Base-by-base conservation (phyloP, 495 filamentous ascomycete species). In the Hypomontagnella submonticulosa region DNA sequence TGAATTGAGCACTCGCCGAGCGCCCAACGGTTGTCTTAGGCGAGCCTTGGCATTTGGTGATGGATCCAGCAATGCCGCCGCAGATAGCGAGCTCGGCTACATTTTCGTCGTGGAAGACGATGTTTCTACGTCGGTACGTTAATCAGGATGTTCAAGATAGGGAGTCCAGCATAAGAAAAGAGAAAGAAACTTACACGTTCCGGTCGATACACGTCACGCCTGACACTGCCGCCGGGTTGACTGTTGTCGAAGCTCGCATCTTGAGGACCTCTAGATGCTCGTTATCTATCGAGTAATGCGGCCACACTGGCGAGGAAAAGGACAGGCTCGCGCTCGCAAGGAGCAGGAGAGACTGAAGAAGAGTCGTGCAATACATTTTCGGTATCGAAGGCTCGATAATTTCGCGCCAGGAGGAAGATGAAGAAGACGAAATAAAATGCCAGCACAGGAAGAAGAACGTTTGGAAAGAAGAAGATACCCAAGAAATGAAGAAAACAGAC, bases 1-100 rank as follows among this genome's bases (percentile, higher is more conserved):
- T 71, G 65, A 87, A 85, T 48, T 76, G 63, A 4, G 83, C 84
- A 4, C 74, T 81, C 4, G 83, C 83, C 0, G 74, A 78, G 32
- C 62, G 59, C 27, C 82, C 83, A 0, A 59, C 68, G 4, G 81
- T 84, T 2, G 66, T 70, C 30, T 68, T 41, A 1, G 77, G 78
- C 10, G 61, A 36, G 13, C 79, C 81, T 1, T 52, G 71, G 57
- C 83, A 85, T 50, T 79, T 75, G 13, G 75, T 69, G 20, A 79
- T 78, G 4, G 75, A 48, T 5, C 81, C 81, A 1, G 81, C 72
- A 52, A 84, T 82, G 37, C 80, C 76, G n/a, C 77, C 77, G 73
- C 82, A 87, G 72, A 85, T 85, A 51, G 65, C 62, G 4, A 87
- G 81, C 50, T 81, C 74, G 19, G 83, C 82, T 4, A 81, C 83